These are phyloP conservation scores for Sporothrix brasiliensis DNA, from an alignment of 2,329 filamentous ascomycete species.

Conservation along the genomic window DNA sequence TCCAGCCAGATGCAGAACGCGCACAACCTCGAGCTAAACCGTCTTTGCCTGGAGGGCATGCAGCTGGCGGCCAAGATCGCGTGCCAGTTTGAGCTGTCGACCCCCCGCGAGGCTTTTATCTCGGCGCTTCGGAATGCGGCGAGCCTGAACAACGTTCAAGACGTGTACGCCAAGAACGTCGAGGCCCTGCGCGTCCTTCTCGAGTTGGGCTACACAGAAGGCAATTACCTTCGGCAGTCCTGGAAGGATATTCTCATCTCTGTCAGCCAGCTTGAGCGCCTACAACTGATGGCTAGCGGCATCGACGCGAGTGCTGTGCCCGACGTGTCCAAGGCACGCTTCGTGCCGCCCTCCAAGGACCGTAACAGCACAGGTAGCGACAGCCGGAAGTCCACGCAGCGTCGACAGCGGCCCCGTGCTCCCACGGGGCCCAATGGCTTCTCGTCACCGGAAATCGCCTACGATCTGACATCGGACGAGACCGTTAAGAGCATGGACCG, in stretches of 20 bases:
- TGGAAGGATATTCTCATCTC: slow-evolving; percentile 96
- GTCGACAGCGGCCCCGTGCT: slow-evolving; percentile 53
- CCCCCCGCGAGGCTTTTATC: slow-evolving; percentile 93
- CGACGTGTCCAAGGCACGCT: slow-evolving; percentile 83
- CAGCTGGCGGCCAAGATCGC: slow-evolving; percentile 91
- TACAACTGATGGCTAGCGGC: slow-evolving; percentile 92
- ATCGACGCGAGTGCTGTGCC: slow-evolving; percentile 91
- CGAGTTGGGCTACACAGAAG: slow-evolving; percentile 90
- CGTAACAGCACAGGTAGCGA: slow-evolving; percentile 50
- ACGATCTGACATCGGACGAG: slow-evolving; percentile 81
- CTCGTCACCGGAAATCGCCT: slow-evolving; percentile 73
- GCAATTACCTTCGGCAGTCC: slow-evolving; percentile 82
- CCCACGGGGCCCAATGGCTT: slow-evolving; percentile 66
- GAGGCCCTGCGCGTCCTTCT: slow-evolving; percentile 90
- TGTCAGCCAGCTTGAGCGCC: slow-evolving; percentile 90
- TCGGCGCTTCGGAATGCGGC: slow-evolving; percentile 90
- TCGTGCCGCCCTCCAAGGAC: slow-evolving; percentile 62
- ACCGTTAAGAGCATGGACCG: slow-evolving; percentile 88
- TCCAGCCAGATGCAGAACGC: slow-evolving; percentile 93
- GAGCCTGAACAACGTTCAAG: slow-evolving; percentile 91
- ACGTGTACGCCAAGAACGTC: slow-evolving; percentile 94
- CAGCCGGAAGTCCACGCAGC: slow-evolving; percentile 68
- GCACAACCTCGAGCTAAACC: slow-evolving; percentile 89
- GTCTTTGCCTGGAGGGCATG: slow-evolving; percentile 91
- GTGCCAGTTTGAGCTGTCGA: slow-evolving; percentile 89